Evolutionary conservation across 805 yeast species (phyloP), one percentile per base, ranked within the genome.

Genomic region (Hanseniaspora meyeri): DNA sequence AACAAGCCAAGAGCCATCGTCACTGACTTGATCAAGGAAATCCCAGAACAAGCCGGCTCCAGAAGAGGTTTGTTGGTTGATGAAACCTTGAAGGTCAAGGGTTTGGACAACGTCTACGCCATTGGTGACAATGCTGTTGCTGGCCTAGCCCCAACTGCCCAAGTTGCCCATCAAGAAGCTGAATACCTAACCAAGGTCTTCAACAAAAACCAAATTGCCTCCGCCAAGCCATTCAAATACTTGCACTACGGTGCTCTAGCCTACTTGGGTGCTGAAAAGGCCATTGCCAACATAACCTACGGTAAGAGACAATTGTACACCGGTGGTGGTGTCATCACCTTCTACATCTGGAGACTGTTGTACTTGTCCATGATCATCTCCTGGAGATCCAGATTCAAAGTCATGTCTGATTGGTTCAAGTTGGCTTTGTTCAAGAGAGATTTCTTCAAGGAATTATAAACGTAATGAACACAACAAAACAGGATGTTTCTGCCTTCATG

Each of bases 101-200:
- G 97, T 65, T 75, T 88, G 48, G 75, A 76, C 66, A 86, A 86
- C 65, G 80, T 90, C 63, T 90, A 78, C 71, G 96, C 96, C 56
- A 75, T 90, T 58, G 97, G 97, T 69, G 97, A 90, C 72, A 88
- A 95, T 72, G 88, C 96, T 27, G 77, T 79, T 58, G 86, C 95
- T 59, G 86, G 87, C 66, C 80, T 81, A 66, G 95, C 96, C 19
- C 97, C 97, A 63, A 90, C 97, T 58, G 97, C 97, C 32, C 97
- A 90, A 76, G 96, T 89, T 59, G 97, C 97, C 40, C 83, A 87
- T 72, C 97, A 90, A 76, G 85, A 88, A 72, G 97, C 96, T 64
- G 77, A 77, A 58, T 90, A 79, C 72, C 77, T 90, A 63, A 90
- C 88, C 51, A 75, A 77, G 50, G 79, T 80, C 62, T 85, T 90